A percentile compares a stretch with the other conserved stretches of the same genome.
phyloP scores from a whole-genome alignment of 2,329 filamentous ascomycete species.

The Xylariaceae sp. region DNA sequence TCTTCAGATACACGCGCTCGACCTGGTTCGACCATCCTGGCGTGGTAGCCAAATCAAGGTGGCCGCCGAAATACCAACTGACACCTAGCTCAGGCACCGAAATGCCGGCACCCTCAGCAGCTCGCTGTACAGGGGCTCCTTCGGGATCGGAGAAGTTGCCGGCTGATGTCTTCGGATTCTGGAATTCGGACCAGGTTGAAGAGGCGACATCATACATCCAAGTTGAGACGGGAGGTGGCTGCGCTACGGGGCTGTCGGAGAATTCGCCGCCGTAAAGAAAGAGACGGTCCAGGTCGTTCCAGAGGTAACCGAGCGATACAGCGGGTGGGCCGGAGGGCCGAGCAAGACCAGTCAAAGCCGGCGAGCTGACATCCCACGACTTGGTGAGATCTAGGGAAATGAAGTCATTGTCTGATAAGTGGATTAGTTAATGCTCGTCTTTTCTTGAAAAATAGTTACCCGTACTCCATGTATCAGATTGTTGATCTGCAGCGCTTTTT shows the following conservation, averaged over 20 bases:
- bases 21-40: conserved; percentile 69
- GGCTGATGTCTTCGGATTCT: conserved; percentile 61
- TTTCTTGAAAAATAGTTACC: conserved; percentile 19
- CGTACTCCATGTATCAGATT: conserved; percentile 70
- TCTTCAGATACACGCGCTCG: conserved; percentile 70
- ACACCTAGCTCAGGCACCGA: conserved; percentile 70
- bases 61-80: conserved; percentile 80
- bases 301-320: conserved; percentile 74
- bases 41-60: conserved; percentile 64
- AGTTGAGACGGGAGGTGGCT: conserved; percentile 62
- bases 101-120: conserved; percentile 73
- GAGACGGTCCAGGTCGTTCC: conserved; percentile 70
- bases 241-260: conserved; percentile 61
- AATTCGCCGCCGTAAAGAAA: conserved; percentile 78
- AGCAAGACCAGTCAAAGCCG: conserved; percentile 63
- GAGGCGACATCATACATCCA: conserved; percentile 71
- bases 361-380: conserved; percentile 69
- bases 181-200: conserved; percentile 64
- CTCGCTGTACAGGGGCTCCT: conserved; percentile 62
- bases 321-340: conserved; percentile 70
- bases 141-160: conserved; percentile 64
- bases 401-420: conserved; percentile 67
- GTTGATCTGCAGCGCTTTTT: conserved; percentile 60
- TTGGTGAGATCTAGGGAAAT: conserved; percentile 71
- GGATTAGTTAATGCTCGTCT: conserved; percentile 6